These are phyloP conservation scores for Haberlea rhodopensis DNA, from an alignment of 257 asterid genomes.

Conservation along the genomic window DNA sequence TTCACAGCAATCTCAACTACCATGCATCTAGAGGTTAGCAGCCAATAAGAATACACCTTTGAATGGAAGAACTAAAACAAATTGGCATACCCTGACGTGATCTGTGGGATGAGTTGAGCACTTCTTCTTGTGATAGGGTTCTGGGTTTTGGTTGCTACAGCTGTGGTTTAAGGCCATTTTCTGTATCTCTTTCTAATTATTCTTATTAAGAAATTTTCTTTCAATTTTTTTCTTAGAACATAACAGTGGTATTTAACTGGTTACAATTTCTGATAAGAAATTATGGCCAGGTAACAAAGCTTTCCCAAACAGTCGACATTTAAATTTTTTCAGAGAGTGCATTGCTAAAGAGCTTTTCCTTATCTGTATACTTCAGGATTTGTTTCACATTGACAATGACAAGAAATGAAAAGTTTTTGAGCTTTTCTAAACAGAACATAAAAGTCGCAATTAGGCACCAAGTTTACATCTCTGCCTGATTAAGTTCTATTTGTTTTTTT, in stretches of 20 bases:
- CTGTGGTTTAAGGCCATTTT: too few relatives aligned
- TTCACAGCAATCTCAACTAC: constrained; percentile 1
- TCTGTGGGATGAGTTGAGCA: too few relatives aligned
- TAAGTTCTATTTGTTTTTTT: constrained; percentile 19
- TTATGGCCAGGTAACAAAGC: too few relatives aligned
- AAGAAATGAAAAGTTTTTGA: background rate
- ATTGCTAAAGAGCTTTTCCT: background rate
- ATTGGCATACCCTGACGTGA: background rate
- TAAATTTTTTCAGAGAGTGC: background rate
- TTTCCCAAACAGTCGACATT: background rate
- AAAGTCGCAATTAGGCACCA: constrained; percentile 22
- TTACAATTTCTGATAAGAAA: background rate
- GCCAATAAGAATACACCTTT: background rate
- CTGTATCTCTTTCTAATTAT: too few relatives aligned
- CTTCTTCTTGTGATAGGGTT: too few relatives aligned
- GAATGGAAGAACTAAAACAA: background rate
- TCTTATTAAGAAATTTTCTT: too few relatives aligned
- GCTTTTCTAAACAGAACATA: background rate
- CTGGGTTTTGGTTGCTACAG: too few relatives aligned
- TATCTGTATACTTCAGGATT: background rate
- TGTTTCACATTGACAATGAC: background rate
- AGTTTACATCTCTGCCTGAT: constrained; percentile 24
- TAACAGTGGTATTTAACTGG: background rate
- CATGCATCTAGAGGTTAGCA: background rate
- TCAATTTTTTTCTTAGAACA: too few relatives aligned